phyloP scores from a whole-genome alignment of 225 moss, liverwort and hornwort species.

The Rhytidiadelphus loreus region DNA sequence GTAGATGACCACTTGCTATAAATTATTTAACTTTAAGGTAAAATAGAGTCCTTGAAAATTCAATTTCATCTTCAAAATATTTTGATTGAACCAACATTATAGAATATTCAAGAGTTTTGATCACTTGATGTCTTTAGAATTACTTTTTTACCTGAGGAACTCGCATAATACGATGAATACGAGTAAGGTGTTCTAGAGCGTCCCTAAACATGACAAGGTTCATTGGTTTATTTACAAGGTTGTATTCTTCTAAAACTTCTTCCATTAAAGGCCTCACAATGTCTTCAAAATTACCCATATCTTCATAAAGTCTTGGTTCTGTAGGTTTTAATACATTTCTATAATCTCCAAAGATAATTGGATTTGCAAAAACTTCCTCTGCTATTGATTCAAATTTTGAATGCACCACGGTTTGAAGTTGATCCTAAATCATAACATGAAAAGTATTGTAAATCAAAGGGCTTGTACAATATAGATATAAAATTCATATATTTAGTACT shows the following conservation, averaged over 20 bases:
- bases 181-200: slow-evolving; percentile 82
- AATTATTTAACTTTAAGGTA: too few relatives aligned
- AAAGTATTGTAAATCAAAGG: not conserved
- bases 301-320: slow-evolving; percentile 77
- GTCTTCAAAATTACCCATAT: slow-evolving; percentile 43
- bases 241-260: slow-evolving; percentile 74
- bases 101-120: not conserved
- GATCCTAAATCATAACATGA: not conserved
- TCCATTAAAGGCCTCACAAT: slow-evolving; percentile 60
- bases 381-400: slow-evolving; percentile 29
- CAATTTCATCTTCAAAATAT: not conserved
- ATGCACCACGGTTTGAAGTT: slow-evolving; percentile 20
- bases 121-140: not conserved
- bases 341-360: slow-evolving; percentile 75
- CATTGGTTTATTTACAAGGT: slow-evolving; percentile 69
- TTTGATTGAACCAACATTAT: too few relatives aligned
- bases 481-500: not conserved
- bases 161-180: slow-evolving; percentile 76
- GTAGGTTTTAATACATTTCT: slow-evolving; percentile 41
- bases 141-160: slow-evolving; percentile 33
- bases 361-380: slow-evolving; percentile 32
- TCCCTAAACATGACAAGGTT: slow-evolving; percentile 89
- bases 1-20: not conserved
- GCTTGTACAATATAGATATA: too few relatives aligned
- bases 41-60: too few relatives aligned